Base-by-base conservation (phyloP, 2,329 filamentous ascomycete species). In the Fusarium siculi region DNA sequence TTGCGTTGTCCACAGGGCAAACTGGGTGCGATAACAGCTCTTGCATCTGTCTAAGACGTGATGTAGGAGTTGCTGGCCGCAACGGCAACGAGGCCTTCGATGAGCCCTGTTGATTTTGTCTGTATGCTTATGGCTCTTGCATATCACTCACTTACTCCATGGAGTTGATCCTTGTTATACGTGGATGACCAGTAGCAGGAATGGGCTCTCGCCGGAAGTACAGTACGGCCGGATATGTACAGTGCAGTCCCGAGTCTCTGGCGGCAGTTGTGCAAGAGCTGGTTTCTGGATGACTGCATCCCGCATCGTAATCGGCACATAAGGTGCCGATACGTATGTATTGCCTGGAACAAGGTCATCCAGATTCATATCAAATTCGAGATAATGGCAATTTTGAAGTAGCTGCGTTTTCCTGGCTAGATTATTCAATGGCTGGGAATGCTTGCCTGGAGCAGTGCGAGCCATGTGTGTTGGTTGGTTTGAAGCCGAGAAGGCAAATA, bases 231-330 rank as follows among this genome's bases (percentile, higher is more conserved):
- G 39, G 47, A 39, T 50, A 39, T 34, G 44, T 36, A 30, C 54
- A 63, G 37, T 57, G 28, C 66, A 44, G 55, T 53, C 59, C 71
- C 66, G 58, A 63, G 65, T 68, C 59, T 70, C 55, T 67, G 70
- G 68, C 60, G 62, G 52, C 43, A 61, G 63, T 57, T 55, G 67
- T 63, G 67, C 63, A 65, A 52, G 40, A 53, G 36, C 58, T 76
- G 73, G 77, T 68, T 78, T 78, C 75, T 69, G 65, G 60, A 58
- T 72, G 68, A 77, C 58, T 39, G 39, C 60, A 72, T 73, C 67
- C 68, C 58, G 66, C 60, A 61, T 72, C 49, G 60, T 71, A 66
- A 54, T 40, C 57, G 65, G 57, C 66, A 66, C 55, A 50, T 50
- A 58, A 25, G 44, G 39, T 55, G 50, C 56, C 28, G 39, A 53